Evolutionary conservation across 495 filamentous ascomycete genomes (phyloP).

Genomic region (Hamigera avellanea): DNA sequence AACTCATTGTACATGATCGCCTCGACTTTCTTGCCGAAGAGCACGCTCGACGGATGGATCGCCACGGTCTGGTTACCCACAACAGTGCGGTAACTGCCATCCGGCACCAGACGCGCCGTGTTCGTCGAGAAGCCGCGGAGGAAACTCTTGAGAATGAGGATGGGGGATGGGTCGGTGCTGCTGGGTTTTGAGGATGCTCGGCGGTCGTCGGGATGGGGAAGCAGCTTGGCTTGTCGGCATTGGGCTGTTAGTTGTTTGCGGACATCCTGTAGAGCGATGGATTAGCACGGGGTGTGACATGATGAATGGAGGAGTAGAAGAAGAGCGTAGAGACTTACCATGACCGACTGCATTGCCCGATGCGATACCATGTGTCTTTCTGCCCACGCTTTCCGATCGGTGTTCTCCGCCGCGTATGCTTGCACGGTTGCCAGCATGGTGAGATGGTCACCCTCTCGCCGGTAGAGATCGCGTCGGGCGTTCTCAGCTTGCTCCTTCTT

Average conservation of each 20-base stretch:
- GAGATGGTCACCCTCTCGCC: constrained; percentile 81
- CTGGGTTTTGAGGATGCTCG: not conserved
- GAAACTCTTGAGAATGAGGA: constrained; percentile 66
- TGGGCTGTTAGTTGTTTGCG: constrained; percentile 73
- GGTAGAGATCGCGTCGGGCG: constrained; percentile 58
- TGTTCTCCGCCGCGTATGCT: constrained; percentile 61
- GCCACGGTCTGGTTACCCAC: constrained; percentile 75
- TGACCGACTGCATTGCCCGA: constrained; percentile 69
- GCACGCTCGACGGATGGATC: constrained; percentile 77
- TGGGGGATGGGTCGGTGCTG: constrained; percentile 17
- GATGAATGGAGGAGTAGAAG: not conserved
- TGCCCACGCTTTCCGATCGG: constrained; percentile 68
- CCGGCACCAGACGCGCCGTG: constrained; percentile 70
- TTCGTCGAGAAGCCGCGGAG: constrained; percentile 70
- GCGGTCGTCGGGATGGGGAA: constrained; percentile 12
- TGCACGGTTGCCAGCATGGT: constrained; percentile 78
- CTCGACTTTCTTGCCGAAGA: constrained; percentile 81
- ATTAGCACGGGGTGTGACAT: constrained; percentile 1
- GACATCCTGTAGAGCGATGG: constrained; percentile 46
- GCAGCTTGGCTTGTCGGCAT: constrained; percentile 36
- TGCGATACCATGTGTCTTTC: constrained; percentile 64
- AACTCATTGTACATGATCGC: constrained; percentile 95
- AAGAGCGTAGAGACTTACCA: constrained; percentile 38
- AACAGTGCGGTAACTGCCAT: constrained; percentile 76
- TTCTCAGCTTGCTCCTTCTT: constrained; percentile 64